Percentiles rank a stretch among this genome's conserved stretches.
Evolutionary conservation across 148 eudicot species (phyloP).

Genomic region (Tetragonia tetragonoides): DNA sequence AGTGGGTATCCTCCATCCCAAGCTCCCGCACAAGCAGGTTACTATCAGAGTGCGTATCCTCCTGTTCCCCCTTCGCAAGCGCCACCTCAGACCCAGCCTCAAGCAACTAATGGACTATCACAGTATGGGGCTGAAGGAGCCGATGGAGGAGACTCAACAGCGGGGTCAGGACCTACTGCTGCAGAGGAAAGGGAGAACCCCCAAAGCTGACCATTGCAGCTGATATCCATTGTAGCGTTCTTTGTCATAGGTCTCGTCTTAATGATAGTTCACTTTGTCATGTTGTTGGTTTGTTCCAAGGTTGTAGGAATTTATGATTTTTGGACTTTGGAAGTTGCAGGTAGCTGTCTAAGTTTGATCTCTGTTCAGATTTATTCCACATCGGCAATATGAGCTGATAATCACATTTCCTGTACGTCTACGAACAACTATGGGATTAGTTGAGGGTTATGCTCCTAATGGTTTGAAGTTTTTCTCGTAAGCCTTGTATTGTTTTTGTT

Average conservation of each 20-base stretch:
- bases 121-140: slow-evolving; percentile 32
- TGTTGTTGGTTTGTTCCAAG: slow-evolving; percentile 4
- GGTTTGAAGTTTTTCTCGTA: too few relatives aligned
- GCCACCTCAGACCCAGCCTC: slow-evolving; percentile 28
- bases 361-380: slow-evolving; percentile 9
- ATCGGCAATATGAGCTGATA: slow-evolving; percentile 5
- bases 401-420: neutral
- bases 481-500: too few relatives aligned
- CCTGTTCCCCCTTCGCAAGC: slow-evolving; percentile 29
- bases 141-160: slow-evolving; percentile 30
- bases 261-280: slow-evolving; percentile 6
- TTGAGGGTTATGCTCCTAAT: neutral
- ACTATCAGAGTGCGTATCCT: slow-evolving; percentile 39
- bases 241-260: slow-evolving; percentile 4
- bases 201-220: slow-evolving; percentile 27
- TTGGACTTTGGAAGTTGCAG: slow-evolving; percentile 3
- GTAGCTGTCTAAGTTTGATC: slow-evolving; percentile 1
- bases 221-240: slow-evolving; percentile 3
- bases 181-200: slow-evolving; percentile 25
- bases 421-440: neutral
- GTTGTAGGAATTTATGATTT: slow-evolving; percentile 14
- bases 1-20: slow-evolving; percentile 36
- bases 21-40: slow-evolving; percentile 30
- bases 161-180: slow-evolving; percentile 27
- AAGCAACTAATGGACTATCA: slow-evolving; percentile 28